These are phyloP conservation scores for Diplocarpon mali DNA, from an alignment of 2,329 filamentous ascomycete species.

Conservation along the genomic window DNA sequence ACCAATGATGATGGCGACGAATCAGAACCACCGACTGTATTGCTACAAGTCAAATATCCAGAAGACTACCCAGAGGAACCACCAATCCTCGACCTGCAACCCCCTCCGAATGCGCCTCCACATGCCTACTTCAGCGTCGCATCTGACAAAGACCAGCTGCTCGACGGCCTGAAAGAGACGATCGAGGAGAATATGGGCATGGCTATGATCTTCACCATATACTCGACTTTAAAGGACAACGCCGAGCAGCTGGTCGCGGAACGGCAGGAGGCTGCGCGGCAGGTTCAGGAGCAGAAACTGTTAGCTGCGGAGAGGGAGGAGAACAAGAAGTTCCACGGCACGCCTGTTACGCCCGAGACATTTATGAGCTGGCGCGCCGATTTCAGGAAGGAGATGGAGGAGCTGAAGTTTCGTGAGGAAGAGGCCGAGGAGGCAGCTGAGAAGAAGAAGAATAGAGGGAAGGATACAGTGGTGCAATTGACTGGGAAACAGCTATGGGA, in stretches of 20 bases:
- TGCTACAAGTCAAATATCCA: conserved; percentile 83
- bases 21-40: conserved; percentile 55
- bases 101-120: conserved; percentile 56
- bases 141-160: conserved; percentile 65
- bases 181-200: conserved; percentile 92
- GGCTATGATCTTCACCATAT: conserved; percentile 92
- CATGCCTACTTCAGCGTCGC: conserved; percentile 69
- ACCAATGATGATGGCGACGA: conserved; percentile 52
- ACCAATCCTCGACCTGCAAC: conserved; percentile 68
- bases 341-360: conserved; percentile 73
- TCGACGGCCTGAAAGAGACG: conserved; percentile 59
- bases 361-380: conserved; percentile 73
- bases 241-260: conserved; percentile 78
- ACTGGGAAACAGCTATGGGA: conserved; percentile 73
- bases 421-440: conserved; percentile 72
- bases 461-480: conserved; percentile 59
- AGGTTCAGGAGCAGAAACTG: conserved; percentile 43
- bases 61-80: conserved; percentile 80
- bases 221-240: conserved; percentile 76
- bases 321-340: conserved; percentile 93
- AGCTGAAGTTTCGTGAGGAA: conserved; percentile 53
- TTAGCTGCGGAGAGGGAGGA: conserved; percentile 71
- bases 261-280: conserved; percentile 53
- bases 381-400: conserved; percentile 74
- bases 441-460: conserved; percentile 65